Conservation (phyloP, 1,284 basidiomycete genomes). For the Xerocomus tenax region DNA sequence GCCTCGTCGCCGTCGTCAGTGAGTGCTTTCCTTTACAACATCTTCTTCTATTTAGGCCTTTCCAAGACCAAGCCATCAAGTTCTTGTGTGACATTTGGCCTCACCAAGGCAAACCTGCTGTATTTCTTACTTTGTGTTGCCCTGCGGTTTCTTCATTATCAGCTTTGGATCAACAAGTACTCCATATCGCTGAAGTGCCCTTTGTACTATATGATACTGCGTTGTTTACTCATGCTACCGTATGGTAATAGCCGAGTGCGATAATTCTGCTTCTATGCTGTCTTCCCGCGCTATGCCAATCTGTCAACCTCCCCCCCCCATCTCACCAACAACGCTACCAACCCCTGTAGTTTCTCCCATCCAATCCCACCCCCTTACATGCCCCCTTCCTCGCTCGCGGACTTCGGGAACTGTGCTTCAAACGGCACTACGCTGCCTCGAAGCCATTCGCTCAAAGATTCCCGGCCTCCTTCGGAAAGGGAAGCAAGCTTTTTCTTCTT, state of each 20-base stretch:
- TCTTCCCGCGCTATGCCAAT: no score
- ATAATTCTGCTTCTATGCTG: no score
- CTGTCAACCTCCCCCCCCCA: slow-evolving; percentile 40
- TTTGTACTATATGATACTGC: no score
- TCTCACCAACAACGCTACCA: slow-evolving; percentile 35
- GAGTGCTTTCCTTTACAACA: slow-evolving; percentile 28
- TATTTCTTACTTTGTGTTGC: slow-evolving; percentile 44
- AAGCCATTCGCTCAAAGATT: slow-evolving; percentile 60
- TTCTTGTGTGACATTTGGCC: slow-evolving; percentile 68
- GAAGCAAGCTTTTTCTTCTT: slow-evolving; percentile 33
- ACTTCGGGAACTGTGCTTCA: slow-evolving; percentile 69
- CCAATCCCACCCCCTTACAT: slow-evolving; percentile 15
- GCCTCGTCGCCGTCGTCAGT: slow-evolving; percentile 69
- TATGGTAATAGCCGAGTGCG: no score
- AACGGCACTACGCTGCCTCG: slow-evolving; percentile 70
- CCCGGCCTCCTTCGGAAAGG: slow-evolving; percentile 52
- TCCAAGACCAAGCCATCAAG: slow-evolving; percentile 66
- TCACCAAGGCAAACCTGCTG: slow-evolving; percentile 56
- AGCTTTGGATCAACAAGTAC: slow-evolving; percentile 11
- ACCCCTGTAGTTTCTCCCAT: slow-evolving; percentile 29
- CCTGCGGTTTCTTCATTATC: slow-evolving; percentile 25
- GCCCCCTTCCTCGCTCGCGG: slow-evolving; percentile 53
- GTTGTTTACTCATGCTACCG: no score
- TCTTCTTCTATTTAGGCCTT: slow-evolving; percentile 15
- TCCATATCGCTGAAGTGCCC: no score